phyloP scores from a whole-genome alignment of 257 asterid genomes.

The Solanum habrochaites region DNA sequence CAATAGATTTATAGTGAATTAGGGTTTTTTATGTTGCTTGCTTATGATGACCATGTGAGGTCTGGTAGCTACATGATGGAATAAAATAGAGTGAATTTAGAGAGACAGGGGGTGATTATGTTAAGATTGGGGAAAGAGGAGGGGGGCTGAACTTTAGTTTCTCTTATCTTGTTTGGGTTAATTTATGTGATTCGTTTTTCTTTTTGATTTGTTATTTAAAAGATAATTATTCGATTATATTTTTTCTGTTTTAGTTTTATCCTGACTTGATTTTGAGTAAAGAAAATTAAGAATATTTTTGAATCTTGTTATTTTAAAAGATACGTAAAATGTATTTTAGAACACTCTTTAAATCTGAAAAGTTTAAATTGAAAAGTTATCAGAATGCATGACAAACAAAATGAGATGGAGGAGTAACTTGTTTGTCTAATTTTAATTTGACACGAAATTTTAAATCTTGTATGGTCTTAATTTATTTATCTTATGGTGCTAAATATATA shows the following conservation, averaged over 20 bases:
- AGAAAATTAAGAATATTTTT: accelerated
- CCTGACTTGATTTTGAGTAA: too few relatives aligned
- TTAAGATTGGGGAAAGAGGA: background rate
- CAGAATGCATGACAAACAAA: background rate
- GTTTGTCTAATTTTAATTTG: background rate
- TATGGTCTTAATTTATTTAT: background rate
- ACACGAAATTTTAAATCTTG: background rate
- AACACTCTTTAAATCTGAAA: background rate
- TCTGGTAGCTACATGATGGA: background rate
- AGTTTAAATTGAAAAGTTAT: background rate
- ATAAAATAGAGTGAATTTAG: background rate
- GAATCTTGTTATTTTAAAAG: background rate
- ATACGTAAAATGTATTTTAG: background rate
- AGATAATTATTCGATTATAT: too few relatives aligned
- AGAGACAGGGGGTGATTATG: background rate
- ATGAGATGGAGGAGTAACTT: too few relatives aligned
- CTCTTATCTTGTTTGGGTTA: background rate
- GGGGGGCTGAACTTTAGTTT: background rate
- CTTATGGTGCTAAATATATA: background rate
- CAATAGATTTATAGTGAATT: background rate
- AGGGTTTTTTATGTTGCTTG: background rate
- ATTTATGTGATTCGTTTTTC: background rate
- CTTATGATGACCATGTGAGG: background rate
- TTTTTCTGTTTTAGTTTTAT: too few relatives aligned
- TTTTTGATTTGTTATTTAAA: too few relatives aligned